These are phyloP conservation scores for Citrullus mucosospermus DNA, from an alignment of 306 rosid species.

Conservation along the genomic window DNA sequence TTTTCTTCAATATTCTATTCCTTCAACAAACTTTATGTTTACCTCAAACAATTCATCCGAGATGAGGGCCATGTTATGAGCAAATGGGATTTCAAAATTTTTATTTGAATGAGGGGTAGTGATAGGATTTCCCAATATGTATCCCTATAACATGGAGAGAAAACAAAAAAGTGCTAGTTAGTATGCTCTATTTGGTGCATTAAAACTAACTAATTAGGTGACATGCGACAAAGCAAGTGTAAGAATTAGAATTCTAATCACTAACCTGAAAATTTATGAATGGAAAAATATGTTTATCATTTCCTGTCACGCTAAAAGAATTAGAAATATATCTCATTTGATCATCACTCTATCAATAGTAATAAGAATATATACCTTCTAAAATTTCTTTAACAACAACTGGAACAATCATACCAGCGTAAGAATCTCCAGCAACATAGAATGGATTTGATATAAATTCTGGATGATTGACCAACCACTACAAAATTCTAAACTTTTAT, in stretches of 20 bases:
- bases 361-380: no score
- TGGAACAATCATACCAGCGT: slow-evolving; percentile 22
- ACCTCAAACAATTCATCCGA: slow-evolving; percentile 43
- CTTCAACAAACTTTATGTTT: background rate
- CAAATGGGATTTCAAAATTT: slow-evolving; percentile 21
- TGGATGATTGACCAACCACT: slow-evolving; percentile 50
- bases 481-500: background rate
- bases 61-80: slow-evolving; percentile 30
- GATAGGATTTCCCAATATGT: slow-evolving; percentile 34
- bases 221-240: no score
- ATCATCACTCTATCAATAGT: no score
- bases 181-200: no score
- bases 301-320: slow-evolving; percentile 11
- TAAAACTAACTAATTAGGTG: no score
- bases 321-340: no score
- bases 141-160: slow-evolving; percentile 19
- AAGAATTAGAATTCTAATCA: no score
- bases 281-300: slow-evolving; percentile 28
- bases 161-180: no score
- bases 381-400: slow-evolving; percentile 6
- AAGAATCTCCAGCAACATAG: slow-evolving; percentile 43
- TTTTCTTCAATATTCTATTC: no score
- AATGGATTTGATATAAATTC: slow-evolving; percentile 30
- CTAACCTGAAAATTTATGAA: slow-evolving; percentile 50
- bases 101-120: rapidly evolving